Conservation (phyloP, 2,329 filamentous ascomycete genomes). For the Pleomassaria siparia region DNA sequence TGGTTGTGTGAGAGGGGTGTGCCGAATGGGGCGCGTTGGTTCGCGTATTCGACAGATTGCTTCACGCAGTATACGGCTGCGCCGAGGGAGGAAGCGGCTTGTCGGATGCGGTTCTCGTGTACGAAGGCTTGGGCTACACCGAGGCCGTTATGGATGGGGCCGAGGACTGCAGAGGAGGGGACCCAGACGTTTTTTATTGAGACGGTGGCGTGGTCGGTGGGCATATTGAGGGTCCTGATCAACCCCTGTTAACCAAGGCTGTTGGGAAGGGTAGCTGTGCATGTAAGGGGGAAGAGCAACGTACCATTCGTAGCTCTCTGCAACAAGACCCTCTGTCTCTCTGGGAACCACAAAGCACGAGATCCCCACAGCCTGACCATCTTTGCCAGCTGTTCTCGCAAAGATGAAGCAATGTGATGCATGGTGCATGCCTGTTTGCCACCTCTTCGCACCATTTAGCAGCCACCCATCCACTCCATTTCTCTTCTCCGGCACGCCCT, state of each 20-base stretch:
- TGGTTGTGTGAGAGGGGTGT: conserved; percentile 61
- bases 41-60: conserved; percentile 59
- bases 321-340: conserved; percentile 54
- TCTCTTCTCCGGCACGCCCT: conserved; percentile 48
- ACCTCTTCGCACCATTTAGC: conserved; percentile 63
- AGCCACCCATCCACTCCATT: conserved; percentile 53
- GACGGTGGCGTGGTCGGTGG: conserved; percentile 65
- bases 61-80: conserved; percentile 63
- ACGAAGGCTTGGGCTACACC: conserved; percentile 66
- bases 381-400: conserved; percentile 57
- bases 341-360: conserved; percentile 62
- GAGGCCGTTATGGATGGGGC: conserved; percentile 56
- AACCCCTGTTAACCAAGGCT: too few species aligned
- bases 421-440: conserved; percentile 65
- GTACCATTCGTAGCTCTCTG: conserved; percentile 61
- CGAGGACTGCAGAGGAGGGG: conserved; percentile 55
- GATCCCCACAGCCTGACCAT: conserved; percentile 58
- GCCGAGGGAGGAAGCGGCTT: conserved; percentile 62
- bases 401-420: conserved; percentile 66
- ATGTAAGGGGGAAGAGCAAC: conserved; percentile 3
- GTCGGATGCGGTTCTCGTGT: conserved; percentile 66
- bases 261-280: background rate
- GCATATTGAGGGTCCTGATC: conserved; percentile 63
- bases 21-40: conserved; percentile 57
- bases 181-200: conserved; percentile 60